phyloP scores from a whole-genome alignment of 768 basidiomycete species.

The Xanthoconium purpureum region DNA sequence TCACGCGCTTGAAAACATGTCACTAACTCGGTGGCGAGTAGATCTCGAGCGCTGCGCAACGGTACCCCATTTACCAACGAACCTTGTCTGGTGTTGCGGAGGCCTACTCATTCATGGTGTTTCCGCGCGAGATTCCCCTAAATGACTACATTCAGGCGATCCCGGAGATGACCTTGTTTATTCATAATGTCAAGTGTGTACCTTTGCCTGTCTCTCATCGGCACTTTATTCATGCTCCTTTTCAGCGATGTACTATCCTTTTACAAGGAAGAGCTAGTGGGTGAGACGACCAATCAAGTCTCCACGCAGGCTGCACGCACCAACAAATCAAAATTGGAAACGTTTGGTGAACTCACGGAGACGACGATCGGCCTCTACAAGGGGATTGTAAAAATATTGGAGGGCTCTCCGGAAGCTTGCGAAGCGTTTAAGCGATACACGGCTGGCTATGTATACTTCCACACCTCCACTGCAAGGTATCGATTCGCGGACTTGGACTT shows the following conservation, averaged over 20 bases:
- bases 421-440: slow-evolving; percentile 18
- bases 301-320: slow-evolving; percentile 30
- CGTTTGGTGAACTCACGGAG: slow-evolving; percentile 22
- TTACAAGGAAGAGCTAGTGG: slow-evolving; percentile 39
- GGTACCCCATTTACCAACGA: slow-evolving; percentile 27
- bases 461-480: slow-evolving; percentile 27
- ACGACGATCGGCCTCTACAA: slow-evolving; percentile 25
- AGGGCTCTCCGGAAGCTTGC: slow-evolving; percentile 13
- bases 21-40: background rate
- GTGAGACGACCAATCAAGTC: slow-evolving; percentile 36
- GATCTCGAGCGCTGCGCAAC: slow-evolving; percentile 23
- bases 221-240: background rate
- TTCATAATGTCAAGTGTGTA: slow-evolving; percentile 38
- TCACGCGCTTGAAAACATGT: background rate
- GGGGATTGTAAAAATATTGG: slow-evolving; percentile 25
- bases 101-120: slow-evolving; percentile 37
- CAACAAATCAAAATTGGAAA: slow-evolving; percentile 27
- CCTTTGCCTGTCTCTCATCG: background rate
- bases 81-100: slow-evolving; percentile 35
- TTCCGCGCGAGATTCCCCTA: slow-evolving; percentile 32
- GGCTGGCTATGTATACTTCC: slow-evolving; percentile 29
- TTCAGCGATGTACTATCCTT: slow-evolving; percentile 41
- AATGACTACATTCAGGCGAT: slow-evolving; percentile 37
- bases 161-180: slow-evolving; percentile 35
- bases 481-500: slow-evolving; percentile 19